Evolutionary conservation across 805 yeast species (phyloP).

Genomic region (Sugiyamaella boreocaroliniensis): DNA sequence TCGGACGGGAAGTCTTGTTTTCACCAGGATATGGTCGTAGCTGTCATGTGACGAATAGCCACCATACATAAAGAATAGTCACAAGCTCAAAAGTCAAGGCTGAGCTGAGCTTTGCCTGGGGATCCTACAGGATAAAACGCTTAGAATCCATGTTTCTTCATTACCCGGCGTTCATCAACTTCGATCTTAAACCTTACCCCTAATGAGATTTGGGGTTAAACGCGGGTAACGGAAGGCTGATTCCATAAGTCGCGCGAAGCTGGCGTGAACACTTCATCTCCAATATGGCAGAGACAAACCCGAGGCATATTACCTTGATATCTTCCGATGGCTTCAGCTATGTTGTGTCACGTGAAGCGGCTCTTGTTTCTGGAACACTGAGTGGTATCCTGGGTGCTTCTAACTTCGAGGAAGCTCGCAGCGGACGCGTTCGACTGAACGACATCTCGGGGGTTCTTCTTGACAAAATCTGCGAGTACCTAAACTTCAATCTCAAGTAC

Average conservation of each 20-base stretch:
- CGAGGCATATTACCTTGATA: constrained; percentile 49
- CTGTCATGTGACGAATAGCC: background rate
- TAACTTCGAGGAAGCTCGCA: constrained; percentile 51
- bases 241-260: no score
- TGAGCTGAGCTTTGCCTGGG: no score
- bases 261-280: no score
- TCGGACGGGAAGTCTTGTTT: background rate
- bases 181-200: no score
- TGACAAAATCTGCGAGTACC: constrained; percentile 76
- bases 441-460: constrained; percentile 68
- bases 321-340: constrained; percentile 67
- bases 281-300: constrained; percentile 19
- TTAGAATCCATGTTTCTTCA: no score
- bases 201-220: no score
- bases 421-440: constrained; percentile 45
- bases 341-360: constrained; percentile 63
- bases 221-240: background rate
- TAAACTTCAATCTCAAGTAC: constrained; percentile 68
- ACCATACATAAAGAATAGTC: no score
- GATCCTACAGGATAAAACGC: no score
- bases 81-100: no score
- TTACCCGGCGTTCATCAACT: no score
- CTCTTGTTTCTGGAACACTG: constrained; percentile 61
- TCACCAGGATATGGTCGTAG: background rate
- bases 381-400: constrained; percentile 42